Evolutionary conservation across 345 rosid species (phyloP), one percentile per base, ranked within the genome.

Genomic region (Eucalyptus marginata): DNA sequence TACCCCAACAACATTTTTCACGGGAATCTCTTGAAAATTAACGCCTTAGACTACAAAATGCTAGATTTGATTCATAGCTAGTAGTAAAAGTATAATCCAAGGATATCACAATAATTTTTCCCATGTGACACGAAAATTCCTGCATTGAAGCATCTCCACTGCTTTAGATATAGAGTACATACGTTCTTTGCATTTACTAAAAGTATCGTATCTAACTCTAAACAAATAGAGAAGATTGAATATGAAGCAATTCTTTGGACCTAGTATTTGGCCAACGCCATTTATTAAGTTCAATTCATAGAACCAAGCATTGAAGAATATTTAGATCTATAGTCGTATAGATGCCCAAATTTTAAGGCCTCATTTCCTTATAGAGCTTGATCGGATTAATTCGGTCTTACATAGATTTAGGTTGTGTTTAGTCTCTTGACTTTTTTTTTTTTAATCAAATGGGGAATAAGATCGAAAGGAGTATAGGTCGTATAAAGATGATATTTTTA

Each of bases 141-240:
- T 81, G 8, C 86, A 46, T 40, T 83, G 88, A 33, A 90, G 91
- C 91, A 87, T 92, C 76, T 89, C 92, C 88, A 89, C 79, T 44
- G 89, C 90, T 40, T 40, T 88, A 64, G 87, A 90, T 44, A 86
- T 87, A n/a, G 91, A 86, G 31, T 89, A 89, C 44, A 88, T 87
- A 49, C 88, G 80, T 27, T 58, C 64, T 33, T 40, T 18, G 47
- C 27, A 76, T 3, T 76, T 36, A 36, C 47, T 22, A 40, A 36
- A 43, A 40, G 13, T 46, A n/a, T 47, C 7, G 40, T n/a, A 27
- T 2, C 36, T 51, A 47, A 25, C 54, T 27, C 54, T 20, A 31
- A 86, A 33, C 43, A 36, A 86, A 68, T 33, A 33, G 80, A 68
- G 44, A 68, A 50, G 54, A 33, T 47, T n/a, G 36, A 86, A 86